Conservation (phyloP, 2,329 filamentous ascomycete species). For the Emergomyces orientalis region DNA sequence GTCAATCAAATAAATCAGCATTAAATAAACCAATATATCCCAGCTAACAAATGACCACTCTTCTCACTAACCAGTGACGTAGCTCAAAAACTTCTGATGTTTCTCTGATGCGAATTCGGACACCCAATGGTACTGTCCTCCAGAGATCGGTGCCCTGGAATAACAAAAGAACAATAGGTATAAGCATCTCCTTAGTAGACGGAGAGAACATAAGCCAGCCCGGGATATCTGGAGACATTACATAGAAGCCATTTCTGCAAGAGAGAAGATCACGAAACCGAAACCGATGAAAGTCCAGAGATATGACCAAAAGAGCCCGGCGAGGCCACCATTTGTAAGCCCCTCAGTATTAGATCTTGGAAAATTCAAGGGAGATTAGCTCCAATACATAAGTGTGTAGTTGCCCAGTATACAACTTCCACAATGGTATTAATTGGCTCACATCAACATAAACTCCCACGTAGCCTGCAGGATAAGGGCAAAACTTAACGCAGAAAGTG, state of each 20-base stretch:
- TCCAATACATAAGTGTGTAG: not conserved
- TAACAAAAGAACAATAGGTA: not conserved
- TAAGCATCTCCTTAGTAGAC: not conserved
- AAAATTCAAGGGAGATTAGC: slow-evolving; percentile 5
- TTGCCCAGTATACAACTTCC: not conserved
- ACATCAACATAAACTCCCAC: slow-evolving; percentile 31
- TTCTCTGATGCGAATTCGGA: slow-evolving; percentile 43
- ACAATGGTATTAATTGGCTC: slow-evolving; percentile 2
- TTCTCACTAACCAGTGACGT: slow-evolving; percentile 41
- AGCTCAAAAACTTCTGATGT: slow-evolving; percentile 47
- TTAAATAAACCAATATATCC: slow-evolving; percentile 26
- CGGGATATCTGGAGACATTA: slow-evolving; percentile 8
- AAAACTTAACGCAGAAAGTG: slow-evolving; percentile 28
- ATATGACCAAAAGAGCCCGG: slow-evolving; percentile 25
- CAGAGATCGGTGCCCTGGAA: slow-evolving; percentile 44
- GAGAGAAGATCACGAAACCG: slow-evolving; percentile 48
- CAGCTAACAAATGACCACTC: slow-evolving; percentile 19
- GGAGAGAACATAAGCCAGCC: not conserved
- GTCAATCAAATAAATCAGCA: slow-evolving; percentile 19
- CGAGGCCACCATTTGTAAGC: slow-evolving; percentile 16
- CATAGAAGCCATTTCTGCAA: slow-evolving; percentile 55
- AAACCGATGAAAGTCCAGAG: slow-evolving; percentile 53
- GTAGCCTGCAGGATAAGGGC: slow-evolving; percentile 29
- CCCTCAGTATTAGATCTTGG: slow-evolving; percentile 21
- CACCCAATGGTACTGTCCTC: slow-evolving; percentile 53